Evolutionary conservation across 805 yeast species (phyloP).

Genomic region (Starmerella stigmatis): DNA sequence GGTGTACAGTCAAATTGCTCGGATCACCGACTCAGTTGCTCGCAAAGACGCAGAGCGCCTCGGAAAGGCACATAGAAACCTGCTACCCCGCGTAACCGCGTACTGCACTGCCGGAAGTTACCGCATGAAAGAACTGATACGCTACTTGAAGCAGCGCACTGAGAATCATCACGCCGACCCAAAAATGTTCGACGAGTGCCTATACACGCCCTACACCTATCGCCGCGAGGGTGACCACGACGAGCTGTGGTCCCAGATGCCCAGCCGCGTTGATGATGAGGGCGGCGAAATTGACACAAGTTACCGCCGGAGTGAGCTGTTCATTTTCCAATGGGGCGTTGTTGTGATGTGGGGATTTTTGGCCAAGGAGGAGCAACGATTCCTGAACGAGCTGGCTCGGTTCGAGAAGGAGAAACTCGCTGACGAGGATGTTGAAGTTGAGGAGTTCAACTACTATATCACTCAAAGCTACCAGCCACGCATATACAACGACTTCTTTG

Average conservation of each 20-base stretch:
- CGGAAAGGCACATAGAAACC: conserved; percentile 72
- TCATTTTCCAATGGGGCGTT: conserved; percentile 94
- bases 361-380: conserved; percentile 68
- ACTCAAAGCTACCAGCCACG: conserved; percentile 93
- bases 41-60: conserved; percentile 87
- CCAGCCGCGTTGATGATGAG: conserved; percentile 58
- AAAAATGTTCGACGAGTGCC: conserved; percentile 83
- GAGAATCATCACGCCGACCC: conserved; percentile 50
- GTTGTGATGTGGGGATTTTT: conserved; percentile 94
- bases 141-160: conserved; percentile 76
- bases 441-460: conserved; percentile 89
- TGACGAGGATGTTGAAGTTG: conserved; percentile 83
- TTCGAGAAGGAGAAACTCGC: conserved; percentile 86
- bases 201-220: conserved; percentile 75
- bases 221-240: conserved; percentile 27
- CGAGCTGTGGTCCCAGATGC: conserved; percentile 34
- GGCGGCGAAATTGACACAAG: conserved; percentile 92
- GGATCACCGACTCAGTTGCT: conserved; percentile 79
- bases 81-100: conserved; percentile 88
- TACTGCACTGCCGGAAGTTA: conserved; percentile 93
- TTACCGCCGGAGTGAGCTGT: conserved; percentile 79
- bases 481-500: conserved; percentile 89
- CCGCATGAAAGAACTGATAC: conserved; percentile 70
- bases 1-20: conserved; percentile 72
- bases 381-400: conserved; percentile 72